Evolutionary conservation across 2,329 filamentous ascomycete species (phyloP).

Genomic region (Niveomyces coronatus): DNA sequence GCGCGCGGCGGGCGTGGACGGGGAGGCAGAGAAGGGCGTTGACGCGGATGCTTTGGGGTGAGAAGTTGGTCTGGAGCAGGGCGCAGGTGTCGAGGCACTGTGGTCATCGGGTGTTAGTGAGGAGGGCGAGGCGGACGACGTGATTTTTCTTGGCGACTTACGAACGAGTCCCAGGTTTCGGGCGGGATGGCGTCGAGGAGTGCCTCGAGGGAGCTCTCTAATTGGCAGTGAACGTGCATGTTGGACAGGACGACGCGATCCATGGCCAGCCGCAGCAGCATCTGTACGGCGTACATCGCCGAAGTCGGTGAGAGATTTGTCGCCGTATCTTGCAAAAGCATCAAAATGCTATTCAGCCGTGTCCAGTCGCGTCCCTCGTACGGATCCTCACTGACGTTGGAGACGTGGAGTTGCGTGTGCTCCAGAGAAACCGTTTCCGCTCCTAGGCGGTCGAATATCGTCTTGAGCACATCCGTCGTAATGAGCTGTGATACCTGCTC

Average conservation of each 20-base stretch:
- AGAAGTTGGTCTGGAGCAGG: constrained; percentile 36
- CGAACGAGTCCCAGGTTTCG: constrained; percentile 29
- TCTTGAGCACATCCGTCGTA: constrained; percentile 33
- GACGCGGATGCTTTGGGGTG: constrained; percentile 40
- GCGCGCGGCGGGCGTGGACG: constrained; percentile 34
- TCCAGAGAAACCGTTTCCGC: constrained; percentile 37
- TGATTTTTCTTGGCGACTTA: constrained; percentile 23
- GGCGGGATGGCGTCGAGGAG: constrained; percentile 33
- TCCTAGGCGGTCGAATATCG: constrained; percentile 49
- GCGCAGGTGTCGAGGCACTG: constrained; percentile 40
- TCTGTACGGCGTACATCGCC: constrained; percentile 30
- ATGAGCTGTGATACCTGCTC: constrained; percentile 35
- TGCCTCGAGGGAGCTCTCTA: constrained; percentile 32
- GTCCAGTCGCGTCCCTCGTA: constrained; percentile 35
- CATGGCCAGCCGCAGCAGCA: constrained; percentile 44
- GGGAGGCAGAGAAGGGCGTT: constrained; percentile 51
- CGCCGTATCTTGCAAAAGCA: constrained; percentile 30
- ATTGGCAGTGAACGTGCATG: constrained; percentile 28
- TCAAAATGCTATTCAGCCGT: constrained; percentile 31
- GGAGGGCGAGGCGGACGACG: background rate
- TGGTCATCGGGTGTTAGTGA: constrained; percentile 8
- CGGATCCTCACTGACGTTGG: constrained; percentile 17
- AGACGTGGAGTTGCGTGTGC: constrained; percentile 14
- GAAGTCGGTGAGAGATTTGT: constrained; percentile 23
- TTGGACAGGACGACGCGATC: constrained; percentile 39